phyloP scores from a whole-genome alignment of 345 rosid species.

The Citropsis articulata region DNA sequence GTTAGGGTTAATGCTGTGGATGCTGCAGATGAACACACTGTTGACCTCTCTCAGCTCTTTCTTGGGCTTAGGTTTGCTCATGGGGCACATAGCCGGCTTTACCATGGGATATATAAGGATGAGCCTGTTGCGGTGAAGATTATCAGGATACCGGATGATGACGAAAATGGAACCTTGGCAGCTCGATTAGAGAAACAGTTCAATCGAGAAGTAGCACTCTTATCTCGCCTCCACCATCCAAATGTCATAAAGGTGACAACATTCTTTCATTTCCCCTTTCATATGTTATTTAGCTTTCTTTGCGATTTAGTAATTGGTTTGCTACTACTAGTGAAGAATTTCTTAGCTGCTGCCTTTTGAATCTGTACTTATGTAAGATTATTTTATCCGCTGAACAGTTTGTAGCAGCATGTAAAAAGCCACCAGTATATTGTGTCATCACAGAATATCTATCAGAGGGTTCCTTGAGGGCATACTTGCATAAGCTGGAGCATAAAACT shows the following conservation, averaged over 20 bases:
- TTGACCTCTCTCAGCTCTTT: conserved; percentile 84
- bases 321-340: neutral
- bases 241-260: conserved; percentile 80
- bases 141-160: conserved; percentile 84
- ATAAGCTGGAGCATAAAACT: conserved; percentile 77
- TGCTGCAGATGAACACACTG: conserved; percentile 57
- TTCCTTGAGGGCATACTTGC: conserved; percentile 83
- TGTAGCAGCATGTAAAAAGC: conserved; percentile 73
- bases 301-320: neutral
- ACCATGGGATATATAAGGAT: conserved; percentile 89
- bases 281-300: neutral
- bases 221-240: conserved; percentile 67
- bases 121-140: conserved; percentile 96
- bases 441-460: conserved; percentile 75
- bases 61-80: conserved; percentile 93
- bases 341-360: neutral
- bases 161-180: conserved; percentile 66
- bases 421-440: conserved; percentile 66
- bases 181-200: conserved; percentile 80
- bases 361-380: conserved; percentile 13
- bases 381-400: conserved; percentile 44
- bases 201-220: conserved; percentile 75
- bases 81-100: conserved; percentile 87
- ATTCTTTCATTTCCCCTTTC: neutral
- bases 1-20: conserved; percentile 80